Conservation (phyloP, 1,139 yeast genomes). For the Eremothecium cymbalariae region DNA sequence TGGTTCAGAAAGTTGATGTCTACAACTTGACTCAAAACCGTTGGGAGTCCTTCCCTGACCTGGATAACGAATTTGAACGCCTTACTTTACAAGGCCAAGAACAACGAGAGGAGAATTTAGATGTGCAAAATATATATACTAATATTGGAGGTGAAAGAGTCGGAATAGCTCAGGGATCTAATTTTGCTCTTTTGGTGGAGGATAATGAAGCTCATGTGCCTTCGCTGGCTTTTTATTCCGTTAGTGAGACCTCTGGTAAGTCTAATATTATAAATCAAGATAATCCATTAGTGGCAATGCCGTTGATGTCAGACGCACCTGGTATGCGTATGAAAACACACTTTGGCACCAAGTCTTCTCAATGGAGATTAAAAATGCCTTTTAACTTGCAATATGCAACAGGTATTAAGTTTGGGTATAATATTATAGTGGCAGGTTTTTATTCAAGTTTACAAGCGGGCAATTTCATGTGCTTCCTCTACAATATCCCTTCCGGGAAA, state of each 20-base stretch:
- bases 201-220: constrained; percentile 27
- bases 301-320: constrained; percentile 26
- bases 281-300: constrained; percentile 30
- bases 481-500: constrained; percentile 51
- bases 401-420: constrained; percentile 58
- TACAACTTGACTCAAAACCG: constrained; percentile 45
- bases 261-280: constrained; percentile 2
- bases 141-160: constrained; percentile 23
- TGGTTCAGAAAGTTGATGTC: constrained; percentile 39
- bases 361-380: constrained; percentile 26
- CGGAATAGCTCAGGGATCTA: constrained; percentile 16
- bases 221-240: constrained; percentile 23
- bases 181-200: constrained; percentile 22
- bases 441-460: constrained; percentile 32
- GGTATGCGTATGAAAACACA: constrained; percentile 27
- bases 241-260: background rate
- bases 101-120: background rate
- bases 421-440: constrained; percentile 53
- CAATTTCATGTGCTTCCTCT: constrained; percentile 50
- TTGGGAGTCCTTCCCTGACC: constrained; percentile 37
- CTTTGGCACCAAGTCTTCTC: constrained; percentile 11
- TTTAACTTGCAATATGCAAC: constrained; percentile 44
- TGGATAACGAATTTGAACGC: constrained; percentile 7
- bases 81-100: constrained; percentile 5
- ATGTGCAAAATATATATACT: constrained; percentile 6